Conservation (phyloP, 176 grass and related monocot genomes). For the Thalia dealbata region DNA sequence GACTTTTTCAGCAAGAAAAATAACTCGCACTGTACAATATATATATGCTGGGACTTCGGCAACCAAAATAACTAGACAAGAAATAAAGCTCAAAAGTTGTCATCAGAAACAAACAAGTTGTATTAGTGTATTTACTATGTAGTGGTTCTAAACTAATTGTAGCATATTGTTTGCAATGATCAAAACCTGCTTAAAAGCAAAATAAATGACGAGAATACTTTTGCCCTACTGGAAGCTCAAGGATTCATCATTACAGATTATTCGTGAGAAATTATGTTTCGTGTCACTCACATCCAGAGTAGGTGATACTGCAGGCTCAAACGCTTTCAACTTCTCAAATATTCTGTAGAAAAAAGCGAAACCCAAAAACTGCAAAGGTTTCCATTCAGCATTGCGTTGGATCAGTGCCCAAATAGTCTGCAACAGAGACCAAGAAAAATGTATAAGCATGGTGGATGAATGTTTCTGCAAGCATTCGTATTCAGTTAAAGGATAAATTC, state of each 20-base stretch:
- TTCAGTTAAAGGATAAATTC: too few species aligned
- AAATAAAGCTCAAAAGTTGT: neutral
- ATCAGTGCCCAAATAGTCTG: conserved; percentile 77
- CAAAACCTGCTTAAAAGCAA: too few species aligned
- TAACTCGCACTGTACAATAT: too few species aligned
- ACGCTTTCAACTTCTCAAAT: conserved; percentile 76
- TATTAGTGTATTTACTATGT: too few species aligned
- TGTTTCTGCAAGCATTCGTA: too few species aligned
- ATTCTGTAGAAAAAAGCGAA: conserved; percentile 95
- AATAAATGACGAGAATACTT: too few species aligned
- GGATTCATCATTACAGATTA: too few species aligned
- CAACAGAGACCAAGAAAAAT: conserved; percentile 27
- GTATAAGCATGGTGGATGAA: neutral
- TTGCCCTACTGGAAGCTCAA: too few species aligned
- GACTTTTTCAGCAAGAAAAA: too few species aligned
- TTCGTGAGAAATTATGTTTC: neutral
- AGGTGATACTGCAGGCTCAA: conserved; percentile 65
- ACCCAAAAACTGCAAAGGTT: conserved; percentile 87
- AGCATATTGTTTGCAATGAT: too few species aligned
- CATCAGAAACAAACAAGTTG: neutral
- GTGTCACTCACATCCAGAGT: conserved; percentile 63
- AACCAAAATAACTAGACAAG: conserved; percentile 1
- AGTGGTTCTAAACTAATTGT: too few species aligned
- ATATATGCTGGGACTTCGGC: too few species aligned
- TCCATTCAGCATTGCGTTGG: conserved; percentile 62